Evolutionary conservation across 192 early-diverging fungal species (phyloP).

Genomic region (Lobosporangium transversale): DNA sequence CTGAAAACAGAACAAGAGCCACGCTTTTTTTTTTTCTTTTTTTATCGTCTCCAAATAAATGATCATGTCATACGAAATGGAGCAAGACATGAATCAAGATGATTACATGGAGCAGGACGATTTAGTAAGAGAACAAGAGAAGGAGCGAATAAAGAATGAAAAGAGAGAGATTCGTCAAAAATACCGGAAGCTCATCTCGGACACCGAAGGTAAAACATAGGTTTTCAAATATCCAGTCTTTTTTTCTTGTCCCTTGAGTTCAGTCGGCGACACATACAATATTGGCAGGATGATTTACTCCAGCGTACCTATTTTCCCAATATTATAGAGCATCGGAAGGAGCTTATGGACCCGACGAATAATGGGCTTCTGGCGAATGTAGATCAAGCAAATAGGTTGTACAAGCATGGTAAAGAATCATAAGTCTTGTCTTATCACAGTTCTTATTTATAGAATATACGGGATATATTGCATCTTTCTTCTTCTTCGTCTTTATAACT

Average conservation of each 20-base stretch:
- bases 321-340: constrained; percentile 53
- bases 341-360: constrained; percentile 47
- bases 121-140: neutral
- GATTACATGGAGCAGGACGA: constrained; percentile 19
- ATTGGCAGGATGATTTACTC: too few relatives aligned
- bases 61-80: too few relatives aligned
- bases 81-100: constrained; percentile 7
- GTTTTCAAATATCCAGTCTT: too few relatives aligned
- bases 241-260: too few relatives aligned
- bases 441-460: too few relatives aligned
- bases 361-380: constrained; percentile 50
- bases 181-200: constrained; percentile 47
- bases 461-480: neutral
- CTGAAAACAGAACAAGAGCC: too few relatives aligned
- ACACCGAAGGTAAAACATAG: constrained; percentile 56
- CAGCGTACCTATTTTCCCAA: too few relatives aligned
- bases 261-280: too few relatives aligned
- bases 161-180: constrained; percentile 47
- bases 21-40: too few relatives aligned
- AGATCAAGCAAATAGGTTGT: constrained; percentile 49
- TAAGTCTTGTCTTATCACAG: too few relatives aligned
- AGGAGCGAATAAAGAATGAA: constrained; percentile 38
- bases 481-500: too few relatives aligned
- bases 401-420: constrained; percentile 39
- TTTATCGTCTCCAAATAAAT: too few relatives aligned